phyloP scores from a whole-genome alignment of 495 filamentous ascomycete species.

The Penicillium robsamsonii region DNA sequence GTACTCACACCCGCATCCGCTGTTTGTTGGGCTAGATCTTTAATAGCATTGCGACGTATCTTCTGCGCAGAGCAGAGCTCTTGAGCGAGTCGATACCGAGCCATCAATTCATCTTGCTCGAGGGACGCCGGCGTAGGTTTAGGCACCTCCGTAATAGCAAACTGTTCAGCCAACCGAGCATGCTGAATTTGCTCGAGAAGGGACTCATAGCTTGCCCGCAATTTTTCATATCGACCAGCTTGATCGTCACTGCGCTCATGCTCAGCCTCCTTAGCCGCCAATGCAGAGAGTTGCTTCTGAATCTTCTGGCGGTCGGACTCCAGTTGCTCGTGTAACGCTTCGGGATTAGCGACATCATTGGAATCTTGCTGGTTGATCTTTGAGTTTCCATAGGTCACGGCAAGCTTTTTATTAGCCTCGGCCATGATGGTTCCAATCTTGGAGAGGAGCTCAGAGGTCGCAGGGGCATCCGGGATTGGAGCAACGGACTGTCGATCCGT shows the following conservation, averaged over 20 bases:
- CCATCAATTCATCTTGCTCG: conserved; percentile 29
- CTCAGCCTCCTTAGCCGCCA: conserved; percentile 35
- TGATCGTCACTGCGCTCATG: conserved; percentile 32
- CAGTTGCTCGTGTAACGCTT: conserved; percentile 44
- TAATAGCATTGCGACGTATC: conserved; percentile 40
- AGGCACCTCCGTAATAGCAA: conserved; percentile 18
- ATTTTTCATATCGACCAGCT: conserved; percentile 35
- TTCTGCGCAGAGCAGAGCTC: conserved; percentile 41
- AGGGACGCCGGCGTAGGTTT: conserved; percentile 15
- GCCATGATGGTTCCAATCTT: conserved; percentile 46
- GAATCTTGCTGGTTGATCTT: conserved; percentile 39
- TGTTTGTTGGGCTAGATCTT: conserved; percentile 46
- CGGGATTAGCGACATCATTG: conserved; percentile 43
- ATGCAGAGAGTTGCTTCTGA: conserved; percentile 29
- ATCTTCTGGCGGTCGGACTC: conserved; percentile 47
- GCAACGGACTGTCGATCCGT: conserved; percentile 27
- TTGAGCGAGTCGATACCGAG: conserved; percentile 34
- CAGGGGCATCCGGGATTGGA: conserved; percentile 27
- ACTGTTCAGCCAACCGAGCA: conserved; percentile 26
- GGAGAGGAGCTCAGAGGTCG: conserved; percentile 36
- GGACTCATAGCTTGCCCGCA: conserved; percentile 37
- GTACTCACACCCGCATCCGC: conserved; percentile 51
- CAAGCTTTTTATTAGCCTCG: conserved; percentile 46
- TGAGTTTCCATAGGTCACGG: conserved; percentile 40
- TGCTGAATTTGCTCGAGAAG: conserved; percentile 45